phyloP scores from a whole-genome alignment of 2,329 filamentous ascomycete genomes.

The Colletotrichum musae region DNA sequence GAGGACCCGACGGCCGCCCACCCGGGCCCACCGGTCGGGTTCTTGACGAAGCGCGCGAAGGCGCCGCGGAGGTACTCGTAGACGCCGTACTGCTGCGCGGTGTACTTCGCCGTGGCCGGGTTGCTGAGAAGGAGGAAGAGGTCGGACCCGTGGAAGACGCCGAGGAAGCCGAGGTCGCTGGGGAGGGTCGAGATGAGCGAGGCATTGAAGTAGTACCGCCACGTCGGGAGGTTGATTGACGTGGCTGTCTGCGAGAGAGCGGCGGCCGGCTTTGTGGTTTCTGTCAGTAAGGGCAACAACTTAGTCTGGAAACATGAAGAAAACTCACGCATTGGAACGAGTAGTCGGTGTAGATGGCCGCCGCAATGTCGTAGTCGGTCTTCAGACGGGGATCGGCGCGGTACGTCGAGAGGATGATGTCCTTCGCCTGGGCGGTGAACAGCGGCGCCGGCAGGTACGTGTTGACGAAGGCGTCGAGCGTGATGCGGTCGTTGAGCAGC shows the following conservation, averaged over 20 bases:
- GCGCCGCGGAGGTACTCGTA: slow-evolving; percentile 44
- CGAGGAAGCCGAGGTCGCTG: slow-evolving; percentile 43
- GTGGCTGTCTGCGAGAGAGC: slow-evolving; percentile 44
- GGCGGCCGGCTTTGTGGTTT: slow-evolving; percentile 43
- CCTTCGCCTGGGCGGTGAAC: not conserved
- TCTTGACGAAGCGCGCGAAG: slow-evolving; percentile 45
- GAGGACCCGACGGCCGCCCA: slow-evolving; percentile 46
- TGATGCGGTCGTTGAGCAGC: slow-evolving; percentile 44
- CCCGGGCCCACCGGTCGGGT: slow-evolving; percentile 44
- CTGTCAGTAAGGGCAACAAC: slow-evolving; percentile 2
- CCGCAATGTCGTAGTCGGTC: slow-evolving; percentile 45
- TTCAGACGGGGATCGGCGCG: slow-evolving; percentile 27
- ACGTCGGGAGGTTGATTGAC: slow-evolving; percentile 42
- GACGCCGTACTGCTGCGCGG: slow-evolving; percentile 44
- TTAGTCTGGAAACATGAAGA: not conserved
- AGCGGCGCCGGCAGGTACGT: slow-evolving; percentile 38
- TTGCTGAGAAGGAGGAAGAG: slow-evolving; percentile 44
- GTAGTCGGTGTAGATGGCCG: slow-evolving; percentile 48
- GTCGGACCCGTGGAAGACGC: slow-evolving; percentile 48
- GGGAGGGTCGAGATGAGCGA: slow-evolving; percentile 44
- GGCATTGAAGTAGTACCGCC: slow-evolving; percentile 48
- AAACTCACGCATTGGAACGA: slow-evolving; percentile 47
- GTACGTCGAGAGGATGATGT: slow-evolving; percentile 43
- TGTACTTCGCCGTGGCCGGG: slow-evolving; percentile 39
- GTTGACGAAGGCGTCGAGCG: slow-evolving; percentile 42